These are phyloP conservation scores for Poterioochromonas sp. DNA, from an alignment of 352 stramenopile genomes.

Conservation along the genomic window DNA sequence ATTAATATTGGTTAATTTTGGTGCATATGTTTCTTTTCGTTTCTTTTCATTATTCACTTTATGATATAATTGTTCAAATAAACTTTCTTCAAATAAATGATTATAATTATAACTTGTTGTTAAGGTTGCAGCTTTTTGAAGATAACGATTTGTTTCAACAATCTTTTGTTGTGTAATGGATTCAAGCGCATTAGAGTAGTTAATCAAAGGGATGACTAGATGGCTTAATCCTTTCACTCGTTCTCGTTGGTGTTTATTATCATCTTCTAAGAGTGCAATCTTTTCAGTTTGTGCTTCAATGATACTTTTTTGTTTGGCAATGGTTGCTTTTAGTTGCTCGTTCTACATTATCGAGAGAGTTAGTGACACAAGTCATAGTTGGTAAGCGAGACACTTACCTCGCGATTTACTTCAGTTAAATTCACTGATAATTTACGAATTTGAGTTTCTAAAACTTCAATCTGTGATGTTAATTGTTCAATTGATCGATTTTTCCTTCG, in stretches of 20 bases:
- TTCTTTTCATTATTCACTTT: no score
- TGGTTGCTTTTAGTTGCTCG: no score
- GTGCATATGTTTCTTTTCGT: no score
- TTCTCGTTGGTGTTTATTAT: no score
- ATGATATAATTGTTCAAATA: no score
- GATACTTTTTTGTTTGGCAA: no score
- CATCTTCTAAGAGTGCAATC: no score
- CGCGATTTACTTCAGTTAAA: neutral
- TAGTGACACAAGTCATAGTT: no score
- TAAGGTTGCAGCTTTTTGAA: neutral
- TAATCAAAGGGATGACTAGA: neutral
- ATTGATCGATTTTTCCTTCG: neutral
- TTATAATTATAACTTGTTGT: neutral
- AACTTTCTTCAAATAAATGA: neutral
- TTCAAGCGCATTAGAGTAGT: neutral
- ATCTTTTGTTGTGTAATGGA: neutral
- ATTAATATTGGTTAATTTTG: no score
- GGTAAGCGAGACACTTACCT: no score
- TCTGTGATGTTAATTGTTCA: neutral
- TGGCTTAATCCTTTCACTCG: neutral
- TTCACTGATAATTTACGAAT: neutral
- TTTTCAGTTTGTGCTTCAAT: no score
- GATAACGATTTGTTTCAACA: neutral
- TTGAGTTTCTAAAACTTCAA: conserved; percentile 1
- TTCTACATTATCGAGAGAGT: no score